These are phyloP conservation scores for Suillus sp. DNA, from an alignment of 768 basidiomycete species.

Conservation along the genomic window DNA sequence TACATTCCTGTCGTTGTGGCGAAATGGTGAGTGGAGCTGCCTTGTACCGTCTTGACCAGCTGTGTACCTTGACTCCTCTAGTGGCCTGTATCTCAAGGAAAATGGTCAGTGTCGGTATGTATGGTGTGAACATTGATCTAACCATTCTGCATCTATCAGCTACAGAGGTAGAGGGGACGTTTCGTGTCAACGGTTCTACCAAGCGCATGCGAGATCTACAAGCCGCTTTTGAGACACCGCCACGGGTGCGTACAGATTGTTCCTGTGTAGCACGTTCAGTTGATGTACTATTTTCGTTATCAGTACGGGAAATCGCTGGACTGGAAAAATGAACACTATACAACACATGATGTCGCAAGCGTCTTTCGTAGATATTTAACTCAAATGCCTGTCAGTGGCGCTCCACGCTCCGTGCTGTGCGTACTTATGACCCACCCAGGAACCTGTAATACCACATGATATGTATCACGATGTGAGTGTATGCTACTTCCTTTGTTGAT, in stretches of 20 bases:
- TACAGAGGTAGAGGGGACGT: constrained; percentile 91
- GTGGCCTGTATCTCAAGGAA: constrained; percentile 93
- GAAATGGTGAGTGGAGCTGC: constrained; percentile 70
- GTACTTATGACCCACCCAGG: constrained; percentile 47
- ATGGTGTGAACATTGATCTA: constrained; percentile 5
- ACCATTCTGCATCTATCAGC: constrained; percentile 42
- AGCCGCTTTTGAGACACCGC: constrained; percentile 84
- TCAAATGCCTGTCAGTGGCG: constrained; percentile 84
- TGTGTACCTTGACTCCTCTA: constrained; percentile 31
- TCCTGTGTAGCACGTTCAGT: not conserved
- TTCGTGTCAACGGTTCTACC: constrained; percentile 93
- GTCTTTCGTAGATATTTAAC: constrained; percentile 96
- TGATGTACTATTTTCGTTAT: constrained; percentile 13
- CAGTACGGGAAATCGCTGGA: constrained; percentile 94
- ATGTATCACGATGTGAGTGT: constrained; percentile 82
- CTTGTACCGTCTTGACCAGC: constrained; percentile 10
- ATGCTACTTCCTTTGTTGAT: constrained; percentile 11
- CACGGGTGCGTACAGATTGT: constrained; percentile 56
- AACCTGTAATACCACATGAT: constrained; percentile 91
- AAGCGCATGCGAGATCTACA: constrained; percentile 97
- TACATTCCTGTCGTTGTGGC: constrained; percentile 97
- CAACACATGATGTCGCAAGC: constrained; percentile 96
- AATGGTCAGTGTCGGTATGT: constrained; percentile 55
- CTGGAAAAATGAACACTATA: constrained; percentile 85
- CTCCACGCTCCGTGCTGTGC: constrained; percentile 10